Evolutionary conservation across 73 alveolate species (phyloP), one percentile per base, ranked within the genome.

Genomic region (Loxodes magnus): DNA sequence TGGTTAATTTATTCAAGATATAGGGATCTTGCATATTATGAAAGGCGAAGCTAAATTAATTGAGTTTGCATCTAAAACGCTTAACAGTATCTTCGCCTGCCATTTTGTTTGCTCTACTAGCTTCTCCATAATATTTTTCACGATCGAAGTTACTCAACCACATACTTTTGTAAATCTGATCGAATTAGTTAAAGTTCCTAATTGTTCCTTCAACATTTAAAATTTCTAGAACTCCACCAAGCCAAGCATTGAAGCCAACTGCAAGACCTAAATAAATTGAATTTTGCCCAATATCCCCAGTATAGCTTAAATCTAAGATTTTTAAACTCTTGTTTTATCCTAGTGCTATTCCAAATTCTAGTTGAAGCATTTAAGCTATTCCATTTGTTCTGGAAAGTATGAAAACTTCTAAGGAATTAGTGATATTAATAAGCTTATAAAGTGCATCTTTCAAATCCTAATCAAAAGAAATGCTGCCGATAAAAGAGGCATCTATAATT

Each of bases 311-410:
- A 44, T 86, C 82, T 30, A 90, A 48, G 69, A 74, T 56, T 43
- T 53, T 42, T 29, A 90, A 58, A 26, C 87, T 84, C 76, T 85
- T 90, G 60, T 74, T 85, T 66, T 90, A 96, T 14, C 98, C 98
- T 12, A 90, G 62, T 19, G 96, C 82, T 43, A 43, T 43, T 74
- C 71, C 84, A 84, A 90, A 90, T 46, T 90, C 95, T 22, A 66
- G 67, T 10, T 55, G 67, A 55, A 90, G 62, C 22, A 38, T 54
- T 6, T 4, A 4, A 6, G 22, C 5, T 38, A 38, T n/a, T n/a
- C n/a, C n/a, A n/a, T n/a, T n/a, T n/a, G n/a, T n/a, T n/a, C n/a
- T n/a, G n/a, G n/a, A n/a, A n/a, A n/a, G n/a, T 15, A 10, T 38
- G 12, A 4, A 10, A 5, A 5, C 4, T 6, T 4, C 20, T 15